Evolutionary conservation across 2,329 filamentous ascomycete species (phyloP).

Genomic region (Parastagonospora nodorum): DNA sequence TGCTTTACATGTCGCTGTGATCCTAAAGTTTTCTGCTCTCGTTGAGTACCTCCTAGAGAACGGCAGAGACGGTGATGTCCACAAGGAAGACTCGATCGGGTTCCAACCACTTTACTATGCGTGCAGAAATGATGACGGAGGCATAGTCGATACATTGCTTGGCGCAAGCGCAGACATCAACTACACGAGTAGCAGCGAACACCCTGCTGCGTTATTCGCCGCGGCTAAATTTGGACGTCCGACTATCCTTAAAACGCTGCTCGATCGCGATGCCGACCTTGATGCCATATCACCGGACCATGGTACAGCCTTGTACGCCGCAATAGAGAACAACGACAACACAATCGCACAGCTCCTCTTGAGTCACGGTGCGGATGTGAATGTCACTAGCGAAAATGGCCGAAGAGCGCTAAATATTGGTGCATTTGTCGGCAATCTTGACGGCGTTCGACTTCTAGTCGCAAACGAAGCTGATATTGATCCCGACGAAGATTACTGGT

Average conservation of each 20-base stretch:
- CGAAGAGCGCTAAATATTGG: conserved; percentile 24
- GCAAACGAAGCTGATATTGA: conserved; percentile 23
- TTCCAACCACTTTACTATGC: conserved; percentile 28
- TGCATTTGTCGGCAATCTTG: conserved; percentile 21
- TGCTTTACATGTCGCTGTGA: conserved; percentile 23
- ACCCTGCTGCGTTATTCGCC: conserved; percentile 16
- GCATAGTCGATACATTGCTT: conserved; percentile 21
- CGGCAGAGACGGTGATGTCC: conserved; percentile 11
- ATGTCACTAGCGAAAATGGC: conserved; percentile 13
- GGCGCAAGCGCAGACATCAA: conserved; percentile 21
- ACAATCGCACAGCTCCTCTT: conserved; percentile 17
- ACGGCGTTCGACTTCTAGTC: conserved; percentile 20
- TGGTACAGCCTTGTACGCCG: conserved; percentile 23
- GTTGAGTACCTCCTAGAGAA: conserved; percentile 22
- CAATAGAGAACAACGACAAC: conserved; percentile 13
- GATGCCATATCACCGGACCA: conserved; percentile 11
- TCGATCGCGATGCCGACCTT: conserved; percentile 19
- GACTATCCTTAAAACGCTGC: conserved; percentile 20
- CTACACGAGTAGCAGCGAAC: conserved; percentile 5
- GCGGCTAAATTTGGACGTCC: conserved; percentile 17
- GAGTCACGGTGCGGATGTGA: conserved; percentile 17
- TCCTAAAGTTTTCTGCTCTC: conserved; percentile 19
- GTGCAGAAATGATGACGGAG: conserved; percentile 18
- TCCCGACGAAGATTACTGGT: conserved; percentile 26
- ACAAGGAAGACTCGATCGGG: conserved; percentile 23